Evolutionary conservation across 257 asterid genomes (phyloP).

Genomic region (Nemophila menziesii): DNA sequence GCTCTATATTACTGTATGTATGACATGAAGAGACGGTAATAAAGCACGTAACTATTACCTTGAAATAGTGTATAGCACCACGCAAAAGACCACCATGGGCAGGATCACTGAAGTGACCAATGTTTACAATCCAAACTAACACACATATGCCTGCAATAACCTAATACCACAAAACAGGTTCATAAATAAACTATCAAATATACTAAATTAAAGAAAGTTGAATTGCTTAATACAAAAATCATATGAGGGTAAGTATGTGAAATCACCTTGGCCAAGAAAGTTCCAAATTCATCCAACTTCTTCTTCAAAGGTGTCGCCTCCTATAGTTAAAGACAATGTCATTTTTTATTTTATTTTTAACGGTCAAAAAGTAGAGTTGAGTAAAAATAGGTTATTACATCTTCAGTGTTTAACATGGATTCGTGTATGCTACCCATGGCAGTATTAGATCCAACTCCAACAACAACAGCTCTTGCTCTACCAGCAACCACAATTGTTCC

Average conservation of each 20-base stretch:
- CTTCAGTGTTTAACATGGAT: conserved; percentile 92
- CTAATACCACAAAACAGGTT: conserved; percentile 37
- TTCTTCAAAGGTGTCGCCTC: conserved; percentile 94
- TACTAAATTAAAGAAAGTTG: background rate
- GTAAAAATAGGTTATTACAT: conserved; percentile 39
- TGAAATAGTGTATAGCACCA: conserved; percentile 96
- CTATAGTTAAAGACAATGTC: conserved; percentile 29
- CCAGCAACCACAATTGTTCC: conserved; percentile 96
- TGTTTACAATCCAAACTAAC: conserved; percentile 95
- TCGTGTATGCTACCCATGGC: conserved; percentile 99
- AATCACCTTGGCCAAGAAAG: conserved; percentile 23
- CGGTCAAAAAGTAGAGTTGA: background rate
- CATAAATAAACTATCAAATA: conserved; percentile 13
- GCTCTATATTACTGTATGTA: too few species aligned
- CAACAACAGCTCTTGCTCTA: conserved; percentile 87
- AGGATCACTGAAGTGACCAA: conserved; percentile 95
- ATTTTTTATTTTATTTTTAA: background rate
- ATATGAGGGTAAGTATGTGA: background rate
- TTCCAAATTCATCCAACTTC: conserved; percentile 95
- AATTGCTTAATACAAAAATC: background rate
- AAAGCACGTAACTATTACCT: conserved; percentile 33
- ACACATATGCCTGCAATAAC: conserved; percentile 97
- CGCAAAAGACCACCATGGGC: conserved; percentile 91
- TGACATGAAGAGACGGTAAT: too few species aligned
- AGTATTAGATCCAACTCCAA: conserved; percentile 95